Base-by-base conservation (phyloP, 352 stramenopile species). In the Hyaloperonospora brassicae region DNA sequence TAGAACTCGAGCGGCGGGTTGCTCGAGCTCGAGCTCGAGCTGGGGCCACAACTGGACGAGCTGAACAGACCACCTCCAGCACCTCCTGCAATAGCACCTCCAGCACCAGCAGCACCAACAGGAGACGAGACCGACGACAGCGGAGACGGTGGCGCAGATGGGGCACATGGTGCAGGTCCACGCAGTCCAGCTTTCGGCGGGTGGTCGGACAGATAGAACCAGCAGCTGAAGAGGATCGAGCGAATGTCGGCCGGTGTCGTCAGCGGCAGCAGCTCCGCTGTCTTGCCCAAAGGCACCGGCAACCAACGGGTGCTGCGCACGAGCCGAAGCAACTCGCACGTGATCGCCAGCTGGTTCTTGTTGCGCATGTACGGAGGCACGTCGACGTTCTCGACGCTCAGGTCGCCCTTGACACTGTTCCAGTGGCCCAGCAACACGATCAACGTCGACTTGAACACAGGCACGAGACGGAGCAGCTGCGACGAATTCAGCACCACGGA, bases 291-390 rank as follows among this genome's bases (percentile, higher is more conserved):
- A n/a, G 69, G 65, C 3, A 66, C 31, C 5, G 83, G 80, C 1
- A 93, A 42, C 83, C 83, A 93, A 12, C 61, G 68, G 0, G 80
- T 84, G 8, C 71, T 47, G 0, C 63, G 70, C 17, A 93, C 44
- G 7, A 93, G 72, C 40, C 65, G 57, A 56, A 93, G 61, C 17
- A 93, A 60, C 41, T 87, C 67, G 36, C 76, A 86, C 1, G 70
- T 86, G 23, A 93, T 52, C 11, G 68, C 52, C 22, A 93, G 57
- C 55, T 89, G 78, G 52, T 90, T 82, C 24, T 62, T 61, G 43
- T 87, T 87, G 49, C 80, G 74, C 78, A 89, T 84, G 52, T 91
- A 89, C 1, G 83, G 83, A n/a, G 79, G 79, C 22, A 89, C 75
- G 27, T 88, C 76, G 46, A 80, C 68, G 59, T 93, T 88, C 41